Base-by-base conservation (phyloP, 2,329 filamentous ascomycete species). In the Ilyonectria robusta region DNA sequence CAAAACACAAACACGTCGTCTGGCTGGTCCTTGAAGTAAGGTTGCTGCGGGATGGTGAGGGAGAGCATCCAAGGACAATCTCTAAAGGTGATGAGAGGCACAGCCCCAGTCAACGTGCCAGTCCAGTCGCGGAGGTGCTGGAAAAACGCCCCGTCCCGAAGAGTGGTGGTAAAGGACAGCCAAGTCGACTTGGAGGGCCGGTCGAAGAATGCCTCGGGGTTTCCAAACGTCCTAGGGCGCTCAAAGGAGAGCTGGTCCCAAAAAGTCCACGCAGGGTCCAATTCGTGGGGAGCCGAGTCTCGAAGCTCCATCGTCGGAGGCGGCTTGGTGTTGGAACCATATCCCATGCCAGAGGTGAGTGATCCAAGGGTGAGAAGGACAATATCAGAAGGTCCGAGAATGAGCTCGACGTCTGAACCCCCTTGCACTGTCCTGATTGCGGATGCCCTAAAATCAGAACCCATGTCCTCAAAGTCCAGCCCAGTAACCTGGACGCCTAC, bases 1-100 rank as follows among this genome's bases (percentile, higher is more conserved):
- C 74, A 76, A 50, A 76, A 76, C 8, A 76, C 62, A 11, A 61
- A 75, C n/a, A 76, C 65, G 3, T 67, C 74, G 0, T 66, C 56
- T 0, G 74, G 74, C 6, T 76, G 74, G 0, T 75, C 72, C 23
- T 66, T 76, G 13, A 76, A 58, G 4, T 76, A 75, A 0, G 74
- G 74, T 6, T 76, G 74, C 8, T 72, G 63, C 0, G 74, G 74
- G 1, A 76, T 55, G 0, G 74, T 76, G 6, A 76, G 56, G 3
- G 74, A 76, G 4, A 76, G 53, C 71, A 76, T 75, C 74, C 74
- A 76, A 0, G 74, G 74, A 15, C 74, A 76, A 48, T 76, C 74
- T 1, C 74, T 68, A 65, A 76, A 76, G 9, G 74, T 76, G 31
- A 76, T 64, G 3, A 76, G 54, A 13, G 74, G 72, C 2, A 75